These are phyloP conservation scores for Erigeron canadensis DNA, from an alignment of 129 eudicot genomes.

Conservation along the genomic window DNA sequence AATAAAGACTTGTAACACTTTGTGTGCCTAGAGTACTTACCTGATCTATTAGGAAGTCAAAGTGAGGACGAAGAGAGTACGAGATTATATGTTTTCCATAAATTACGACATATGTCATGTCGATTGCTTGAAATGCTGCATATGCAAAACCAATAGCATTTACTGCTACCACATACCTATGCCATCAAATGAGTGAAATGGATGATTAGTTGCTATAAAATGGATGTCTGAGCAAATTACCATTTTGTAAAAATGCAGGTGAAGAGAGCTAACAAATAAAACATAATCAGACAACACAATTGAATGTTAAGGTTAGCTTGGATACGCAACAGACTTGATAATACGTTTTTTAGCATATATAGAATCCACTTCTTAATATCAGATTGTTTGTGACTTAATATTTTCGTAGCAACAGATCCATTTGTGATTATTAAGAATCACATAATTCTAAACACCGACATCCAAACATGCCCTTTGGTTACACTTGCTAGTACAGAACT, in stretches of 20 bases:
- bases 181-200: constrained; percentile 3
- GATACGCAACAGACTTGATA: background rate
- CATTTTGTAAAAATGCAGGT: background rate
- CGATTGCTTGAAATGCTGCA: constrained; percentile 74
- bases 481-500: constrained; percentile 17
- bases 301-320: background rate
- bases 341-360: background rate
- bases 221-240: background rate
- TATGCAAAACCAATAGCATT: constrained; percentile 73
- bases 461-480: constrained; percentile 7
- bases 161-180: constrained; percentile 71
- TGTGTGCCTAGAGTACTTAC: constrained; percentile 43
- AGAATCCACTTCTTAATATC: too few relatives aligned
- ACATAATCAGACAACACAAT: background rate
- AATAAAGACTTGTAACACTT: background rate
- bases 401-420: too few relatives aligned
- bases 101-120: constrained; percentile 48
- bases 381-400: too few relatives aligned
- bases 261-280: background rate
- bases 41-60: constrained; percentile 85
- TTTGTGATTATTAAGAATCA: too few relatives aligned
- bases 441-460: background rate
- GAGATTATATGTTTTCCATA: constrained; percentile 48
- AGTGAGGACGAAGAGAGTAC: constrained; percentile 57
- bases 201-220: background rate